A percentile compares a stretch with the other conserved stretches of the same genome.
Evolutionary conservation across 495 filamentous ascomycete species (phyloP).

Genomic region (Penicillium fimorum): DNA sequence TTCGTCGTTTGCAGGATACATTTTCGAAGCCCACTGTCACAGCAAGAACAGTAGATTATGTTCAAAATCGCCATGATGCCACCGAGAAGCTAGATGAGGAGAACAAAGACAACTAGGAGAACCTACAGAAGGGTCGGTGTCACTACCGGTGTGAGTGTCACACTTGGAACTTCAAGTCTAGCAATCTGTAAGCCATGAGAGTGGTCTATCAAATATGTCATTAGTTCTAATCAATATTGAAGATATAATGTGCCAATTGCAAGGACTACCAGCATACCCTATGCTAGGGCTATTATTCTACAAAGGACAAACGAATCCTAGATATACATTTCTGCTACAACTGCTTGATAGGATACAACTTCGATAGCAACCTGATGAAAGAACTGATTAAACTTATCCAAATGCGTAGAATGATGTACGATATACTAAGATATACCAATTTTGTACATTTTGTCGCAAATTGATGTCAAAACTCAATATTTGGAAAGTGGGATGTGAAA

Average conservation of each 20-base stretch:
- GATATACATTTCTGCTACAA: not conserved
- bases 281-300: not conserved
- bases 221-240: not conserved
- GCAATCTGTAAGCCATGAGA: not conserved
- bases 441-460: not conserved
- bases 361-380: not conserved
- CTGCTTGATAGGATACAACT: not conserved
- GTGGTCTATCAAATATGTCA: not conserved
- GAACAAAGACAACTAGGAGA: not conserved
- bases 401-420: not conserved
- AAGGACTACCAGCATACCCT: not conserved
- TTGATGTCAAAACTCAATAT: not conserved
- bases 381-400: not conserved
- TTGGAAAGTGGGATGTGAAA: not conserved
- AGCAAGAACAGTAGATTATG: not conserved
- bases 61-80: not conserved
- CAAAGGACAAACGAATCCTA: not conserved
- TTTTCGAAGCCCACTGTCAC: not conserved
- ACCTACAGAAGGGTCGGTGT: not conserved
- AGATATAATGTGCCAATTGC: not conserved
- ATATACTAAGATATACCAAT: not conserved
- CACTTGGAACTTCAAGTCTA: not conserved
- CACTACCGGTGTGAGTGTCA: not conserved
- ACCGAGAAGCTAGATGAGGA: not conserved
- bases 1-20: not conserved